Evolutionary conservation across 1,139 yeast species (phyloP).

Genomic region (Spathaspora sp.): DNA sequence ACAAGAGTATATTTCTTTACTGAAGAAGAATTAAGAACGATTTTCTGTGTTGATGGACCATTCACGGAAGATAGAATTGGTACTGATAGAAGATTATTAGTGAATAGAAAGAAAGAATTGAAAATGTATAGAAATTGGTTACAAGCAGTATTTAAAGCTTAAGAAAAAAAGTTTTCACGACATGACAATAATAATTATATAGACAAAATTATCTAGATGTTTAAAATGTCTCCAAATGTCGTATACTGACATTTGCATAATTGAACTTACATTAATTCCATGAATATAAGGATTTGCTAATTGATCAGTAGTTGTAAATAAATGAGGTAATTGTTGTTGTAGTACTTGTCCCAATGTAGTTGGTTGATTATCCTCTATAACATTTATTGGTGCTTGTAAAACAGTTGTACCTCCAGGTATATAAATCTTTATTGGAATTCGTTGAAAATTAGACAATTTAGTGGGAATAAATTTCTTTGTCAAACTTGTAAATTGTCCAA

Average conservation of each 20-base stretch:
- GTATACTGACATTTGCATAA: constrained; percentile 40
- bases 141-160: constrained; percentile 73
- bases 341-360: constrained; percentile 44
- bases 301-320: constrained; percentile 22
- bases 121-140: constrained; percentile 98
- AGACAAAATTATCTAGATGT: constrained; percentile 77
- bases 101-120: constrained; percentile 85
- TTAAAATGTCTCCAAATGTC: constrained; percentile 56
- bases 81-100: constrained; percentile 85
- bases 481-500: constrained; percentile 21
- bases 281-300: constrained; percentile 58
- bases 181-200: constrained; percentile 36
- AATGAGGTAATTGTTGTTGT: constrained; percentile 39
- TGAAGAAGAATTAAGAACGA: constrained; percentile 80
- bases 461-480: constrained; percentile 36
- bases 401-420: constrained; percentile 46
- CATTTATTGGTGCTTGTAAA: constrained; percentile 49
- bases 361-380: constrained; percentile 19
- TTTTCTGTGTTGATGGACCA: constrained; percentile 60
- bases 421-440: constrained; percentile 62
- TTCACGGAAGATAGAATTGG: constrained; percentile 76
- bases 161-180: no score
- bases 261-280: constrained; percentile 55
- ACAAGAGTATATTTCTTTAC: constrained; percentile 96
- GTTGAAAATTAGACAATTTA: constrained; percentile 21